These are phyloP conservation scores for Ilyonectria destructans DNA, from an alignment of 2,329 filamentous ascomycete genomes.

Conservation along the genomic window DNA sequence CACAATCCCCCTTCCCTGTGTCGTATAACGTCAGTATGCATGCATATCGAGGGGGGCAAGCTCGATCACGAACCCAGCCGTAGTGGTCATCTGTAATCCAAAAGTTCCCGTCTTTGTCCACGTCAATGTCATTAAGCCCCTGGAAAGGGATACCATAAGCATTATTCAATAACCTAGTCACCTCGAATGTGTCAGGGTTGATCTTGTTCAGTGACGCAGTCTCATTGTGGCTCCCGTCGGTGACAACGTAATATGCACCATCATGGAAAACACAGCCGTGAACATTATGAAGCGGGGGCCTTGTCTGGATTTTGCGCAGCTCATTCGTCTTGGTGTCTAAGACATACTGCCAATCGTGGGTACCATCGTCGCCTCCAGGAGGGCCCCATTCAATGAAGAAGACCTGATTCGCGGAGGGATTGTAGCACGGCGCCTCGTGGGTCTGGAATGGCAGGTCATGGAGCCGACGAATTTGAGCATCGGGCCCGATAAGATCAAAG, in stretches of 20 bases:
- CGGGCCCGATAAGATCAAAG: background rate
- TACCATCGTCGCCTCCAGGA: background rate
- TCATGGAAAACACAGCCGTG: background rate
- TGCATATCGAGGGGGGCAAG: too few species aligned
- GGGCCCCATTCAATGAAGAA: background rate
- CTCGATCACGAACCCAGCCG: too few species aligned
- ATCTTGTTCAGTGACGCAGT: background rate
- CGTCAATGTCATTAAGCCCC: background rate
- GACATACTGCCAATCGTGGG: background rate
- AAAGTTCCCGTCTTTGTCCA: background rate
- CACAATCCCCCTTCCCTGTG: too few species aligned
- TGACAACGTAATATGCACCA: background rate
- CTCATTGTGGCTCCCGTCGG: background rate
- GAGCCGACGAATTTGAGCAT: background rate
- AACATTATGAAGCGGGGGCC: background rate
- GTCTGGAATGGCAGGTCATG: background rate
- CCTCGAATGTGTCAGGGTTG: background rate
- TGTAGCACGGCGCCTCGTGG: background rate
- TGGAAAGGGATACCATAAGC: background rate
- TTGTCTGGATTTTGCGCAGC: background rate
- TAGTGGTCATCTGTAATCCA: conserved; percentile 1
- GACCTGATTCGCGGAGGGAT: background rate
- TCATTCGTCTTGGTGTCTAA: background rate
- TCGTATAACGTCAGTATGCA: too few species aligned
- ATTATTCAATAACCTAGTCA: background rate